These are phyloP conservation scores for Aethionema arabicum DNA, from an alignment of 345 rosid genomes.

Conservation along the genomic window DNA sequence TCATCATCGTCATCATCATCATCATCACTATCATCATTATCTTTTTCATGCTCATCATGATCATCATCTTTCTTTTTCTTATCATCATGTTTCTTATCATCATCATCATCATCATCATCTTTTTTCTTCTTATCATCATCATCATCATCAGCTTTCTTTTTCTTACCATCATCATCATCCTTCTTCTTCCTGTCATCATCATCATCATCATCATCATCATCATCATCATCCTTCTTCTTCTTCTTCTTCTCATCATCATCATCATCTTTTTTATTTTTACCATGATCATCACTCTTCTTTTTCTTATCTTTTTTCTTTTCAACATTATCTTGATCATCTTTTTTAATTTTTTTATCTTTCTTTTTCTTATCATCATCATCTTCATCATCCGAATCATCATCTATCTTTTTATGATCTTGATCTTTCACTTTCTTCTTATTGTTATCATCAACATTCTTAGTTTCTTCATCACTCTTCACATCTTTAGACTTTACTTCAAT, in stretches of 20 bases:
- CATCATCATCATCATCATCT: neutral
- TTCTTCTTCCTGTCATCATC: slow-evolving; percentile 22
- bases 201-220: neutral
- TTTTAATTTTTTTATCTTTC: slow-evolving; percentile 6
- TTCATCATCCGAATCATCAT: slow-evolving; percentile 15
- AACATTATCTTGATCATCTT: neutral
- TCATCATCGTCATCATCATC: neutral
- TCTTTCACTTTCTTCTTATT: slow-evolving; percentile 21
- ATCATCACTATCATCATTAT: neutral
- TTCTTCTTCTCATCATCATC: neutral
- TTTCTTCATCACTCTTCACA: slow-evolving; percentile 14
- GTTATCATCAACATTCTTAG: slow-evolving; percentile 5
- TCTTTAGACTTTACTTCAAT: slow-evolving; percentile 20
- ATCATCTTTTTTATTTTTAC: neutral
- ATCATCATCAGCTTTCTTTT: neutral
- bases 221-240: neutral
- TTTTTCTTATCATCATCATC: slow-evolving; percentile 7
- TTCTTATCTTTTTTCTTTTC: slow-evolving; percentile 10
- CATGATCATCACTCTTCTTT: slow-evolving; percentile 24
- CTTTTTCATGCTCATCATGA: neutral
- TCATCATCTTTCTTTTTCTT: neutral
- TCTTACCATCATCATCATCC: slow-evolving; percentile 33
- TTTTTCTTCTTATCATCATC: neutral
- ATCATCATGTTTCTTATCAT: neutral
- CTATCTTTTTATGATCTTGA: neutral